Evolutionary conservation across 768 basidiomycete genomes (phyloP).

Genomic region (Amanita pallidorosea): DNA sequence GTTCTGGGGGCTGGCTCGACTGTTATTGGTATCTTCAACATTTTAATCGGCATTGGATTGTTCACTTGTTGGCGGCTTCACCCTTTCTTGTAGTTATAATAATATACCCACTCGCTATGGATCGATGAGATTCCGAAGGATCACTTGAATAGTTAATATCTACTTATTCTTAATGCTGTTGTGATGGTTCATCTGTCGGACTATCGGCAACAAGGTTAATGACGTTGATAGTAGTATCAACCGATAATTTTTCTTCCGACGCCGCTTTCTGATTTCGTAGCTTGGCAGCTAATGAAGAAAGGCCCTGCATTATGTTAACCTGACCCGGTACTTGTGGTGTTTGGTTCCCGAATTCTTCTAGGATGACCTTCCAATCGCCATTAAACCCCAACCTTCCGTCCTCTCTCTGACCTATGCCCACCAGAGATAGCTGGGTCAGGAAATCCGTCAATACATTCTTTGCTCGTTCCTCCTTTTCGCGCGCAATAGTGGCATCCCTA

Average conservation of each 20-base stretch:
- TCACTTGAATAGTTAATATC: background rate
- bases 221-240: background rate
- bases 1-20: constrained; percentile 70
- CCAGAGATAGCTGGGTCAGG: background rate
- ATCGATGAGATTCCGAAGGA: too few relatives aligned
- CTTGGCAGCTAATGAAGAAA: background rate
- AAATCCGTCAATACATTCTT: background rate
- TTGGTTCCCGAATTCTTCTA: background rate
- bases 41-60: constrained; percentile 53
- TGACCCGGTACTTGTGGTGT: background rate
- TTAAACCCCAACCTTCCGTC: background rate
- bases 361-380: background rate
- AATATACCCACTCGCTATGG: background rate
- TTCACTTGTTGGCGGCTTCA: constrained; percentile 49
- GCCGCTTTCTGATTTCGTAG: background rate
- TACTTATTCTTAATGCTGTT: background rate
- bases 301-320: background rate
- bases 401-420: constrained; percentile 1
- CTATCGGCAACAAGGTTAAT: background rate
- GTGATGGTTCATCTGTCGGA: background rate
- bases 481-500: background rate
- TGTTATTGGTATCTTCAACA: constrained; percentile 61
- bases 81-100: constrained; percentile 4
- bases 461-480: background rate
- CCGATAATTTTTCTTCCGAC: background rate